Evolutionary conservation across 768 basidiomycete species (phyloP), one percentile per base, ranked within the genome.

Genomic region (Harrya chromipes): DNA sequence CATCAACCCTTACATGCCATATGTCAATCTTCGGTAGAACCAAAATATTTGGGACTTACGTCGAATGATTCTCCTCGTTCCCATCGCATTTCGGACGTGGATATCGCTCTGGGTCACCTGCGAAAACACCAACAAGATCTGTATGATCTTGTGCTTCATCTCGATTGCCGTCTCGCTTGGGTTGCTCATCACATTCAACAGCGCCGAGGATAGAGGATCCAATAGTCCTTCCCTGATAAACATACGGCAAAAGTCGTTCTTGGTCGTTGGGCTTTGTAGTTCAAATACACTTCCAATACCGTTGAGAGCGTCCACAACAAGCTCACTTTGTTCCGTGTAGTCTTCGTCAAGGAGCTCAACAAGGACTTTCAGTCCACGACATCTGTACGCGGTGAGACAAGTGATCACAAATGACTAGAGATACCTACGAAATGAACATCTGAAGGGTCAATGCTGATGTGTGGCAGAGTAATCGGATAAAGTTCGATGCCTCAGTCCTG

Each of bases 221-320:
- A 97, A 75, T 4, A 99, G 74, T 23, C 97, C 97, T 70, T 98
- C 97, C 6, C 93, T 80, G 36, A 97, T 91, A 73, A 98, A 95
- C 88, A 98, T 94, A 10, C 97, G 82, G 63, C 94, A 97, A 65
- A 98, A 98, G 69, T 98, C 97, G 63, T 97, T 97, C 68, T 97
- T 92, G 11, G 94, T 94, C 4, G 94, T 97, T 8, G 97, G 90
- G 40, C 90, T 93, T 67, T 97, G 88, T 12, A 98, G 79, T 55
- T 98, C 94, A 62, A 99, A 97, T 14, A 98, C 97, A 55, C 85
- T 92, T 40, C 87, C 85, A 43, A 99, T 93, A 9, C 95, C 95
- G 52, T 95, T 91, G 13, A 99, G 77, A 6, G 97, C 94, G 50
- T 94, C 90, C 21, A 90, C 85, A 38, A 99, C 86, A 10, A 99